phyloP scores from a whole-genome alignment of 257 asterid species.

The Capsicum baccatum region DNA sequence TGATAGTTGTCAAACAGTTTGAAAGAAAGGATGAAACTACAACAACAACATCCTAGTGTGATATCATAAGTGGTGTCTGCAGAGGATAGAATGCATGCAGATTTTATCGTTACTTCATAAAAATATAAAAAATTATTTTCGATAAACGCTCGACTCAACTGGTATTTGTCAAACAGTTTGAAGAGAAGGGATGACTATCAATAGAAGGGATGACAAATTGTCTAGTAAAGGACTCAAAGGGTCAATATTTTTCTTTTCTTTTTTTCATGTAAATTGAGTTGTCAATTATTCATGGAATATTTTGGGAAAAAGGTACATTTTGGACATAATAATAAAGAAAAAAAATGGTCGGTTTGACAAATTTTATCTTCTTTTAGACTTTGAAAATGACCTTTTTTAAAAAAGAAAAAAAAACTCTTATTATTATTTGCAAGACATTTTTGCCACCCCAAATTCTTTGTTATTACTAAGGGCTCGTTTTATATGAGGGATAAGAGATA shows the following conservation, averaged over 20 bases:
- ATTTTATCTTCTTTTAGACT: background rate
- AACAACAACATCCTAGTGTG: too few relatives aligned
- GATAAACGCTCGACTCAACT: too few relatives aligned
- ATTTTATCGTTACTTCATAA: too few relatives aligned
- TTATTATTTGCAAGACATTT: background rate
- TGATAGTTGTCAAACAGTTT: too few relatives aligned
- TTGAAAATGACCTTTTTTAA: background rate
- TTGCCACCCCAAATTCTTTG: slow-evolving; percentile 4
- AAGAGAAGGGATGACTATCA: background rate
- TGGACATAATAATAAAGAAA: background rate
- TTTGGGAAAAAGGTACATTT: slow-evolving; percentile 33
- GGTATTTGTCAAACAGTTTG: too few relatives aligned
- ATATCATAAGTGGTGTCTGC: too few relatives aligned
- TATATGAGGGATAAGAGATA: too few relatives aligned
- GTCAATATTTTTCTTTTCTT: background rate
- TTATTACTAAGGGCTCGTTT: background rate
- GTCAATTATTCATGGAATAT: slow-evolving; percentile 35
- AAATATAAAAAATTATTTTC: too few relatives aligned
- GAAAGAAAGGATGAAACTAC: too few relatives aligned
- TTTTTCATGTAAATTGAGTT: background rate
- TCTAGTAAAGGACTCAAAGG: background rate
- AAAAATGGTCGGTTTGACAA: slow-evolving; percentile 67
- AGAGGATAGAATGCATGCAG: too few relatives aligned
- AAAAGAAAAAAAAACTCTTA: background rate
- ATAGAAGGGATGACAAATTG: background rate